Percentiles rank a stretch among this genome's conserved stretches.
Conservation (phyloP, 2,329 filamentous ascomycete genomes). For the Alternaria burnsii region DNA sequence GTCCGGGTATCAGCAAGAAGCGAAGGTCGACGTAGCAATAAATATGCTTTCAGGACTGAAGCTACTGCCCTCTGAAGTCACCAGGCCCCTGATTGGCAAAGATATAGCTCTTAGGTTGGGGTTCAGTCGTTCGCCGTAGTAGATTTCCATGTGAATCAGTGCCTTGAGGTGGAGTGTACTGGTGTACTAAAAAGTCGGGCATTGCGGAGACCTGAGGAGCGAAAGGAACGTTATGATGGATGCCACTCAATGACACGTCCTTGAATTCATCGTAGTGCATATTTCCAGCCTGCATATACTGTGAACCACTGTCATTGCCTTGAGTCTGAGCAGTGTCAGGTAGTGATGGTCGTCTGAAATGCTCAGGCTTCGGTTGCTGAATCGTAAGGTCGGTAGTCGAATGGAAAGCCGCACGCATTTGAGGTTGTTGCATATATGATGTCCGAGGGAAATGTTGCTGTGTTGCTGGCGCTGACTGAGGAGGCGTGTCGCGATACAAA, state of each 20-base stretch:
- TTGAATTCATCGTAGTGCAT: conserved; percentile 43
- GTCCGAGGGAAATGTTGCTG: conserved; percentile 56
- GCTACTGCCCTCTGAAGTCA: conserved; percentile 46
- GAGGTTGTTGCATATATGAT: conserved; percentile 48
- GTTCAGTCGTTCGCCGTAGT: conserved; percentile 40
- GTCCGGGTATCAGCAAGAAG: conserved; percentile 19
- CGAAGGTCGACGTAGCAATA: not conserved
- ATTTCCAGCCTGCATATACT: conserved; percentile 35
- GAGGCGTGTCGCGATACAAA: conserved; percentile 57
- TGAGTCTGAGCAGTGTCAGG: conserved; percentile 40
- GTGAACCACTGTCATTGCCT: conserved; percentile 33
- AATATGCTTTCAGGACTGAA: not conserved
- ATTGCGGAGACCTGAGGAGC: conserved; percentile 41
- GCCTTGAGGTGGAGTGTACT: conserved; percentile 57
- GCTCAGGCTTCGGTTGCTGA: conserved; percentile 47
- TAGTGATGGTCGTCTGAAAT: conserved; percentile 49
- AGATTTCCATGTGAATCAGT: conserved; percentile 42
- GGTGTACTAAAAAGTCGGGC: conserved; percentile 56
- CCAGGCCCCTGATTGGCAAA: conserved; percentile 59
- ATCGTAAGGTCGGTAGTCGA: conserved; percentile 47
- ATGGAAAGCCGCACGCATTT: conserved; percentile 44
- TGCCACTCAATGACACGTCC: conserved; percentile 39
- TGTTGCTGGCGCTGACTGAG: conserved; percentile 60
- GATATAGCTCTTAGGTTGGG: conserved; percentile 56
- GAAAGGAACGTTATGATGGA: conserved; percentile 46